Evolutionary conservation across 352 stramenopile genomes (phyloP).

Genomic region (Pythium guiyangense): DNA sequence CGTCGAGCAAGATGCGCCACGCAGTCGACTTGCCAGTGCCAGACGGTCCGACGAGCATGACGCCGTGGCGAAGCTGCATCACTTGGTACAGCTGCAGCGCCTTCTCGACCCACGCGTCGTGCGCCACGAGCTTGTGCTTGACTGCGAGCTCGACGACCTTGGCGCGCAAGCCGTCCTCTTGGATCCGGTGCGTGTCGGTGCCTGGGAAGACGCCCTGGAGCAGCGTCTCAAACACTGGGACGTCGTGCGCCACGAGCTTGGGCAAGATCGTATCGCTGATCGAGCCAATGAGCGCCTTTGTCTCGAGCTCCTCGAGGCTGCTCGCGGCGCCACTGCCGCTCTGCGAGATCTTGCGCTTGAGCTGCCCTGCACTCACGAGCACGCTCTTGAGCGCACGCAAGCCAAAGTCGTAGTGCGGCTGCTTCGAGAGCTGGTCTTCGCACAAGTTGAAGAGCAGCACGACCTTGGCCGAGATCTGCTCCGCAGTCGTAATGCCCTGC

Average conservation of each 20-base stretch:
- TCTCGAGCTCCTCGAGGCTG: slow-evolving; percentile 83
- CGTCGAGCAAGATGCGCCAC: slow-evolving; percentile 91
- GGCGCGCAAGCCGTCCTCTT: slow-evolving; percentile 85
- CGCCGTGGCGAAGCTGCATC: slow-evolving; percentile 95
- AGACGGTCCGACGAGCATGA: slow-evolving; percentile 98
- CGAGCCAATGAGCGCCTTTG: slow-evolving; percentile 94
- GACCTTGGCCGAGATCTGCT: slow-evolving; percentile 95
- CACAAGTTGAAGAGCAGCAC: slow-evolving; percentile 99
- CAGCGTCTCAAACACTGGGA: slow-evolving; percentile 95
- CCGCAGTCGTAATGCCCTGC: slow-evolving; percentile 98
- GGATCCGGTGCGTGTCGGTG: slow-evolving; percentile 69
- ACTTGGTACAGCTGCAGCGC: slow-evolving; percentile 98
- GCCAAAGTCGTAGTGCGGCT: slow-evolving; percentile 99
- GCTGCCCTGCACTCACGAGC: slow-evolving; percentile 95
- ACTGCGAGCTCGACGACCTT: slow-evolving; percentile 93
- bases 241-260: slow-evolving; percentile 98
- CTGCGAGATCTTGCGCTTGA: slow-evolving; percentile 94
- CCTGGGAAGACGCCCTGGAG: slow-evolving; percentile 97
- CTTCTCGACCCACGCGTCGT: slow-evolving; percentile 97
- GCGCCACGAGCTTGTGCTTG: slow-evolving; percentile 82
- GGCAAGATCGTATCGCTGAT: slow-evolving; percentile 99
- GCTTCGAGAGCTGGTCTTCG: slow-evolving; percentile 96
- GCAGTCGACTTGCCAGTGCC: slow-evolving; percentile 97
- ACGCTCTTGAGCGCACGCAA: slow-evolving; percentile 99
- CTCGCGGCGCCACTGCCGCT: slow-evolving; percentile 20